Evolutionary conservation across 306 rosid genomes (phyloP), one percentile per base, ranked within the genome.

Genomic region (Fragaria nilgerrensis): DNA sequence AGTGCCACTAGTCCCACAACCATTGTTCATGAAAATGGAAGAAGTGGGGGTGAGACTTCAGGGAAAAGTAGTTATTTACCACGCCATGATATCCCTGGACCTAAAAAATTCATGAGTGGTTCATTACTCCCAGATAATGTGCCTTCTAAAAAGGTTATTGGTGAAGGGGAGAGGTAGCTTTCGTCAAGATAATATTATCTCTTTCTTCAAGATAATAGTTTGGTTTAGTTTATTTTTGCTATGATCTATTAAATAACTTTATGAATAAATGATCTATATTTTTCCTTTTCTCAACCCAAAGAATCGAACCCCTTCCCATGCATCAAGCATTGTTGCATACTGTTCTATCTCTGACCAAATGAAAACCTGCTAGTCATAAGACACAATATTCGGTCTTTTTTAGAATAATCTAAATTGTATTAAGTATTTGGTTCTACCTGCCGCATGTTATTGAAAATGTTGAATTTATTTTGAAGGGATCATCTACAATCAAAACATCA

Each of bases 161-260:
- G 83, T 13, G 88, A 92, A 11, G 90, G 85, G 69, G 94, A 92
- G 72, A 89, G 94, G 97, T 92, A 81, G 76, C 49, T 36, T 65
- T 84, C 68, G 73, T 82, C 22, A 25, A 7, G 9, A 14, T 29
- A 29, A 50, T 64, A 47, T 13, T 16, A 47, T 19, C 1, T 47
- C 56, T 25, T 61, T 83, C 64, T 75, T 82, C 19, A 27, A 9
- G 22, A 20, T 37, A 16, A 50, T 64, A 41, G 13, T 16, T 15
- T 19, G 29, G 64, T 53, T 59, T 80, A 73, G 67, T 48, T 77
- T 29, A 25, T 39, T 77, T 77, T 25, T 76, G 65, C 66, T 55
- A 20, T 55, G 75, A 43, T 79, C 72, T 5, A 62, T 58, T 32
- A 45, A 48, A 56, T 73, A 14, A 74, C 43, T 56, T 64, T 77